phyloP scores from a whole-genome alignment of 2,329 filamentous ascomycete species.

The Sclerotinia nivalis region DNA sequence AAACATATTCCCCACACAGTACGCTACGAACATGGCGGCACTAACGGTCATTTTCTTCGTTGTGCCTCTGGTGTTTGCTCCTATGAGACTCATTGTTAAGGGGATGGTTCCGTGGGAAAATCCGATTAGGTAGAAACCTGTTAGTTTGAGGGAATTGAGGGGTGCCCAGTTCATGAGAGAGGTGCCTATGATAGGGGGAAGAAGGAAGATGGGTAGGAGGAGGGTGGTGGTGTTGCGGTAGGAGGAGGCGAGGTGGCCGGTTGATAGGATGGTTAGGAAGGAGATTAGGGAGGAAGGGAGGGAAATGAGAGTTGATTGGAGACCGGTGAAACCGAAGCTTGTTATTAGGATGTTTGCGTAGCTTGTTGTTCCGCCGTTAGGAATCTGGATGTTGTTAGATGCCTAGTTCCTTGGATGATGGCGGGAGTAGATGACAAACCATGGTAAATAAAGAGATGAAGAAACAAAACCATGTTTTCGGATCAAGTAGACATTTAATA shows the following conservation, averaged over 20 bases:
- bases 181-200: slow-evolving; percentile 37
- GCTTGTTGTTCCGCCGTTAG: slow-evolving; percentile 60
- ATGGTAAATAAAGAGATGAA: slow-evolving; percentile 54
- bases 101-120: slow-evolving; percentile 36
- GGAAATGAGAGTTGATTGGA: slow-evolving; percentile 39
- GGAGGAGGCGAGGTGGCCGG: slow-evolving; percentile 43
- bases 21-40: slow-evolving; percentile 32
- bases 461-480: slow-evolving; percentile 59
- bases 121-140: slow-evolving; percentile 38
- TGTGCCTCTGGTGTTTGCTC: slow-evolving; percentile 38
- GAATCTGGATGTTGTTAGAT: slow-evolving; percentile 33
- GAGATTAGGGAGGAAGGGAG: slow-evolving; percentile 34
- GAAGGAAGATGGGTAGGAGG: slow-evolving; percentile 31
- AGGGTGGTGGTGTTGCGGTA: slow-evolving; percentile 33
- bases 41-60: slow-evolving; percentile 42
- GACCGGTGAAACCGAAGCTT: slow-evolving; percentile 43
- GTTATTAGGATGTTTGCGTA: slow-evolving; percentile 54
- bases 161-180: slow-evolving; percentile 37
- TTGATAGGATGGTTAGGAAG: slow-evolving; percentile 30
- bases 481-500: slow-evolving; percentile 53
- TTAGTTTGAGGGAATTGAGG: slow-evolving; percentile 32
- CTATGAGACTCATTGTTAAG: slow-evolving; percentile 39
- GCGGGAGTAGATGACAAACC: not conserved
- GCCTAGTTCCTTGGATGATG: not conserved
- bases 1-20: slow-evolving; percentile 37